Evolutionary conservation across 257 asterid genomes (phyloP), one percentile per base, ranked within the genome.

Genomic region (Haberlea rhodopensis): DNA sequence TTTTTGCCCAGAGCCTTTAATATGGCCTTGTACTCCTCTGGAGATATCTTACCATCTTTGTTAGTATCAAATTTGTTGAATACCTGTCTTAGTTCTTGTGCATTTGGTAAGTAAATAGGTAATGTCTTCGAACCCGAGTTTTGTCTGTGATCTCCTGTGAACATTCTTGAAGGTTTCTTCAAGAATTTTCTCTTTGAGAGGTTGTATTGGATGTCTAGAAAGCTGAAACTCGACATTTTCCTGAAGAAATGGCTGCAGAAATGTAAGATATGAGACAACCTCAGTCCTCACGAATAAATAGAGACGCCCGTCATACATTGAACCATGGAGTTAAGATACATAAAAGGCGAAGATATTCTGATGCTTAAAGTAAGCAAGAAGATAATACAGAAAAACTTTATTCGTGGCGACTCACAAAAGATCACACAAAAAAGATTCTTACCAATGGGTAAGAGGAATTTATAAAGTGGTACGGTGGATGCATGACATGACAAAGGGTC

Each of bases 1-100:
- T 73, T 79, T 58, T 76, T 82, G 29, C 94, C 97, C 15, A 81
- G 13, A 22, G 95, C 90, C 78, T 65, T 84, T 32, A 85, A 28
- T 53, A 87, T 79, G 13, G 81, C 81, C 77, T 84, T 86, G 79
- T 92, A 92, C 65, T 92, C 99, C 3, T 82, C 87, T 0, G 89
- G 91, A 0, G 99, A 92, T 69, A 92, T 87, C 67, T 87, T 89
- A 5, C 94, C 95, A 25, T 89, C 96, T 60, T 80, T 81, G 67
- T 92, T 83, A 60, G 86, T 32, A 49, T 89, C 96, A 11, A 84
- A 87, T 60, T 81, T 82, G 82, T 82, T 57, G 78, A 92, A 89
- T 6, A 85, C 95, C 59, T 80, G 85, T 73, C 53, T 81, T 65
- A 84, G 76, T 71, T 92, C 97, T 56, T 81, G 48, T n/a, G n/a